Evolutionary conservation across 148 eudicot genomes (phyloP), one percentile per base, ranked within the genome.

Genomic region (Simmondsia chinensis): DNA sequence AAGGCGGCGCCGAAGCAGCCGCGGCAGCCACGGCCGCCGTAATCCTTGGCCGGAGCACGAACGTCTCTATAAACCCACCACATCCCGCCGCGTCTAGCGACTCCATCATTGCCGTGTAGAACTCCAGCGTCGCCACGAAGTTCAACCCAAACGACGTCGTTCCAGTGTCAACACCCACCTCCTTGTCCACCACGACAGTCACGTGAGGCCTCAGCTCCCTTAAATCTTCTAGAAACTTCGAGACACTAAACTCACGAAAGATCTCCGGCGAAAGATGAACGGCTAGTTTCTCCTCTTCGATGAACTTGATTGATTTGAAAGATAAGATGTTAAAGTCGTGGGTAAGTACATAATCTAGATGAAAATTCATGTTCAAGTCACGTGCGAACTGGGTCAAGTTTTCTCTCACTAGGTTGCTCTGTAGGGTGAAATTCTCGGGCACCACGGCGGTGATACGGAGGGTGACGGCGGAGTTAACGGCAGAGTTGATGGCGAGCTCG

Each of bases 391-490:
- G 97, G 5, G 59, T 29, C 20, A 84, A 60, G 39, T 81, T 89
- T 11, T 89, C 95, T 14, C 61, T 59, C 20, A 89, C 78, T 22
- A 89, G 67, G 39, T 70, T 71, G 27, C 84, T 73, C 14, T 89
- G 84, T 7, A 54, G 29, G 3, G 57, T 80, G 50, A 73, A 89
- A 16, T 84, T 87, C 8, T 84, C 94, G 0, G 75, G 64, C 3
- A 89, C 87, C 2, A 89, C 46, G 2, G 95, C 95, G 1, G 91
- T 75, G 43, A 89, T 76, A 14, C 95, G 66, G 0, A 87, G 52
- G 6, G 71, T 56, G 34, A 80, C 68, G n/a, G n/a, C n/a, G n/a
- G n/a, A n/a, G n/a, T n/a, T n/a, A 20, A 64, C 73, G 17, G 66
- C 9, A 0, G 53, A 54, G 26, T 70, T 72, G n/a, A 74, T 89